Evolutionary conservation across 1,139 yeast species (phyloP), one percentile per base, ranked within the genome.

Genomic region (Saccharomyces hybrid): DNA sequence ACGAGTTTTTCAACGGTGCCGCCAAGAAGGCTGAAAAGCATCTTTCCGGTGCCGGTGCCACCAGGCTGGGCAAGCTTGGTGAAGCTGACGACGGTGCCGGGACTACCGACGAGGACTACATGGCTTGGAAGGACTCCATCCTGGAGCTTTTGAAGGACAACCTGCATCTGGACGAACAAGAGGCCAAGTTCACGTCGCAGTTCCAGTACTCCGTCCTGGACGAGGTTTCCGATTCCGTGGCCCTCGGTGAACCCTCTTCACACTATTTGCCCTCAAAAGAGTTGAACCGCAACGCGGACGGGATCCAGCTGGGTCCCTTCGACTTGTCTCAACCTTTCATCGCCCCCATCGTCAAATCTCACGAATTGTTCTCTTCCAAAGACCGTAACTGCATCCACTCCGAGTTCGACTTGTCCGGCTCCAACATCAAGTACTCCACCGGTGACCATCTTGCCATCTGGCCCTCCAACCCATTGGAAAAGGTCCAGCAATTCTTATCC

Each of bases 391-490:
- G 99, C 75, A 82, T 93, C 58, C 99, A 93, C 69, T 82, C 86
- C 55, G 99, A 93, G 71, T 83, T 95, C 64, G 97, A 91, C 66
- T 74, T 90, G 52, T 78, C 89, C 1, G 80, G 74, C 47, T 81
- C 95, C 3, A 86, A 87, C 65, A 75, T 93, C 68, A 83, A 86
- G 66, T 93, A 93, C 71, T 78, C 90, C 52, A 93, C 99, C 9
- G 99, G 99, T 70, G 99, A 93, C 70, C 99, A 93, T 73, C 75
- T 93, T 63, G 98, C 97, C 11, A 76, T 93, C 57, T 88, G 97
- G 95, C 93, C 98, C 46, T 88, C 95, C 47, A 93, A 93, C 71
- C 77, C 95, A 3, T 78, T 85, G 67, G 89, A 84, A 67, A 83
- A 88, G 65, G 84, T 90, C 48, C 77, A 75, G 19, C 75, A 78